These are phyloP conservation scores for Talaromyces rugulosus DNA, from an alignment of 2,329 filamentous ascomycete species.

Conservation along the genomic window DNA sequence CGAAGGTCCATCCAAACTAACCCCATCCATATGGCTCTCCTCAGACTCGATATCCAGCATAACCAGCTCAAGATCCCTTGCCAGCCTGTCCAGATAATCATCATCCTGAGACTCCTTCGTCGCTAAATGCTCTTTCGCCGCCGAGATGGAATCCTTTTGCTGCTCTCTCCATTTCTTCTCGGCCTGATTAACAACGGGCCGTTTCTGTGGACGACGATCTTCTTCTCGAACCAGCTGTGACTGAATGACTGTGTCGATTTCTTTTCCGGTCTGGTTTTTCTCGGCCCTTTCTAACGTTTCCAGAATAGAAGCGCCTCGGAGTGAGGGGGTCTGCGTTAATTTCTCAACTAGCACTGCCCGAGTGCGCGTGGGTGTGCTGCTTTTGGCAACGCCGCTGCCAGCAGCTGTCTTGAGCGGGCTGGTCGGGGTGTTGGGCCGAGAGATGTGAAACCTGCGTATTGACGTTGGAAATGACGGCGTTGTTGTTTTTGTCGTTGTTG, in stretches of 20 bases:
- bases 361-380: constrained; percentile 20
- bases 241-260: constrained; percentile 13
- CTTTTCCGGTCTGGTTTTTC: constrained; percentile 1
- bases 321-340: constrained; percentile 28
- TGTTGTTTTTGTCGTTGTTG: neutral
- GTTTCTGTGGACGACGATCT: constrained; percentile 26
- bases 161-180: constrained; percentile 36
- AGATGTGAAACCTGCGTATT: constrained; percentile 39
- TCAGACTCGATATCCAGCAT: constrained; percentile 38
- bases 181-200: constrained; percentile 38
- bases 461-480: constrained; percentile 22
- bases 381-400: constrained; percentile 31
- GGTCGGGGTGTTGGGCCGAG: constrained; percentile 25
- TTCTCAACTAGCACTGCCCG: constrained; percentile 40
- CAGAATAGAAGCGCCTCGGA: constrained; percentile 30
- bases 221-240: constrained; percentile 9
- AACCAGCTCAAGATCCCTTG: constrained; percentile 38
- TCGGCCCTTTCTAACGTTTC: constrained; percentile 16
- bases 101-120: constrained; percentile 28
- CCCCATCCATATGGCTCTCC: constrained; percentile 18
- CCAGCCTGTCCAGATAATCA: constrained; percentile 39
- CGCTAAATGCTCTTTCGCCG: constrained; percentile 31
- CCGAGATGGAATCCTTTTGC: constrained; percentile 27
- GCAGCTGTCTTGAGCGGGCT: constrained; percentile 23
- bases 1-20: constrained; percentile 12